phyloP scores from a whole-genome alignment of 306 rosid genomes.

The Lathyrus aphaca region DNA sequence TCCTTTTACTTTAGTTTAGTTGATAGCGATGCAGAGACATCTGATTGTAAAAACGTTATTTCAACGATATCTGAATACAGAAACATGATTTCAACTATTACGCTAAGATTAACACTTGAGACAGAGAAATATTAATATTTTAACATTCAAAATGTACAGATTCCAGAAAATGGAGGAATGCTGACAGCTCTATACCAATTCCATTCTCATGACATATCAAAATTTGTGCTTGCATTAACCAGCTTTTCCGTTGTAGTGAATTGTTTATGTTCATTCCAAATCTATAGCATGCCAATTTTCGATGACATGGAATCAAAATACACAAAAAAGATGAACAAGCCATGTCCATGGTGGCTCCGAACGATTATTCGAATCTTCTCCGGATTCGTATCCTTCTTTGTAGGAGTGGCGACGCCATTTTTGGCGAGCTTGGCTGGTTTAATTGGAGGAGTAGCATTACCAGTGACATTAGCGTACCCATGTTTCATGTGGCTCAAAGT shows the following conservation, averaged over 20 bases:
- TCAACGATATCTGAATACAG: too few relatives aligned
- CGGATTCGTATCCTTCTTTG: constrained; percentile 46
- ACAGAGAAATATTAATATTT: too few relatives aligned
- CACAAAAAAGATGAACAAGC: constrained; percentile 47
- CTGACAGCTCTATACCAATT: constrained; percentile 45
- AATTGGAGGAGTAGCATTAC: constrained; percentile 54
- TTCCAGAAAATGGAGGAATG: constrained; percentile 57
- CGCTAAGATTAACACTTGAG: too few relatives aligned
- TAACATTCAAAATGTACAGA: constrained; percentile 32
- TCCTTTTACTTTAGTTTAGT: too few relatives aligned
- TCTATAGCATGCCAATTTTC: constrained; percentile 59
- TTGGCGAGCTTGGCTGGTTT: constrained; percentile 54
- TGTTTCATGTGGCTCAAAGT: constrained; percentile 54
- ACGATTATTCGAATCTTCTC: constrained; percentile 38
- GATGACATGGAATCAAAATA: constrained; percentile 58
- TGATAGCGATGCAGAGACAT: too few relatives aligned
- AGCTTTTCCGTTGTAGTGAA: constrained; percentile 49
- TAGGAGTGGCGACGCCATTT: constrained; percentile 54
- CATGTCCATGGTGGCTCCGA: constrained; percentile 60
- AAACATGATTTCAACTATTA: too few relatives aligned
- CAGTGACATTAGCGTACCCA: constrained; percentile 54
- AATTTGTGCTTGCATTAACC: constrained; percentile 42
- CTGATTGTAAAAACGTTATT: too few relatives aligned
- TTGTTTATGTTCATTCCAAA: constrained; percentile 55
- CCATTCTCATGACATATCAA: constrained; percentile 54